Percentiles rank a stretch among this genome's conserved stretches.
Evolutionary conservation across 352 stramenopile genomes (phyloP).

Genomic region (Globisporangium apiculatum): DNA sequence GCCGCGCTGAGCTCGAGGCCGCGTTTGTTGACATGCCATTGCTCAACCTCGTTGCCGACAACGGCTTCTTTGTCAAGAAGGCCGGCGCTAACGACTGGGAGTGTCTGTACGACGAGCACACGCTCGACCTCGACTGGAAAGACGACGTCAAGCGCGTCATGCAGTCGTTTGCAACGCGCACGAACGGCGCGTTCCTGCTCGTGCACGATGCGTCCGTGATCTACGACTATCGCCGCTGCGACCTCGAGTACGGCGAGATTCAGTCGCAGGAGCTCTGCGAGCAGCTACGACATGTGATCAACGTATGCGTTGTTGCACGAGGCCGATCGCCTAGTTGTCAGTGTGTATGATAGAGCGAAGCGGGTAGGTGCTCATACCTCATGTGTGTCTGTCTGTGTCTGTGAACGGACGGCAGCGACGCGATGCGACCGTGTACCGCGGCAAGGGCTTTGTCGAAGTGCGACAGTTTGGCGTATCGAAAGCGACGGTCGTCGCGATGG

Average conservation of each 20-base stretch:
- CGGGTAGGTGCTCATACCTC: no score
- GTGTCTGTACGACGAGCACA: conserved; percentile 41
- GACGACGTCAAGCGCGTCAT: conserved; percentile 93
- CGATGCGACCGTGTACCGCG: conserved; percentile 42
- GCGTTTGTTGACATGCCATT: conserved; percentile 44
- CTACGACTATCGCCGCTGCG: conserved; percentile 97
- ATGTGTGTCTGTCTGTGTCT: no score
- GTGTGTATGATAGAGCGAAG: no score
- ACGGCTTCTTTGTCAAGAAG: conserved; percentile 60
- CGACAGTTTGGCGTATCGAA: conserved; percentile 74
- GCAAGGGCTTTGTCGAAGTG: conserved; percentile 69
- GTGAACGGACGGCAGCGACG: conserved; percentile 33
- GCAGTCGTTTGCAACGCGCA: conserved; percentile 95
- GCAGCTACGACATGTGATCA: conserved; percentile 92
- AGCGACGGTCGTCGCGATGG: conserved; percentile 38
- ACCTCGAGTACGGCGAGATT: conserved; percentile 98
- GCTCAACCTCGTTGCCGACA: conserved; percentile 62
- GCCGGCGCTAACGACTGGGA: conserved; percentile 31
- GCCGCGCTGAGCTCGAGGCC: conserved; percentile 40
- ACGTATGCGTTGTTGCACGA: no score
- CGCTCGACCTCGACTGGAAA: conserved; percentile 88
- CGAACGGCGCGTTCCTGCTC: conserved; percentile 97
- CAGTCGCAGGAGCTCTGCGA: conserved; percentile 91
- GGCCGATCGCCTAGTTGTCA: no score
- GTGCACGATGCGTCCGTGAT: conserved; percentile 95